Percentiles rank a stretch among this genome's conserved stretches.
phyloP scores from a whole-genome alignment of 352 stramenopile species.

The Blastocystis sp. region DNA sequence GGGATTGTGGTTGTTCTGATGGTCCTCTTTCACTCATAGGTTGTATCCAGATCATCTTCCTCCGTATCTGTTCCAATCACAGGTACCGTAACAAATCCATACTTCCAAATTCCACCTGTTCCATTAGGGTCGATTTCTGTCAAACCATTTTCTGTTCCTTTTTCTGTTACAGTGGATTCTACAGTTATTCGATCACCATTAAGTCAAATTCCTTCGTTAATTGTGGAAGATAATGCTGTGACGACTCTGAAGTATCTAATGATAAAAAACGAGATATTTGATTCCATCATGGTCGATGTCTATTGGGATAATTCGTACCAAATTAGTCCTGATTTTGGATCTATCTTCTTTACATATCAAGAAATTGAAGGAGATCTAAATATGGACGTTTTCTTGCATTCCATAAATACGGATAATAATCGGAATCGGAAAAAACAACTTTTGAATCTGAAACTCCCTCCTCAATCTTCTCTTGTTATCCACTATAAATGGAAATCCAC shows the following conservation, averaged over 20 bases:
- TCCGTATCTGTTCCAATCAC: not conserved
- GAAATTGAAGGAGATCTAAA: not conserved
- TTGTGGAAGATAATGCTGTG: not conserved
- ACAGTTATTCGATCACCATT: no score
- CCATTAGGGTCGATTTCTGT: not conserved
- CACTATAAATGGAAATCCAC: conserved; percentile 16
- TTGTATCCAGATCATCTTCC: not conserved
- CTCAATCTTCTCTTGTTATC: not conserved
- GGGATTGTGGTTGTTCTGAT: not conserved
- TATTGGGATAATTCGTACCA: conserved; percentile 42
- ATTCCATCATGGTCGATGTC: not conserved
- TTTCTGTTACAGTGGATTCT: conserved; percentile 22
- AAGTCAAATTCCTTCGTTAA: not conserved
- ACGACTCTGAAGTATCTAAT: not conserved
- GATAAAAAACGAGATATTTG: conserved; percentile 31
- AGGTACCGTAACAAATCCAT: not conserved
- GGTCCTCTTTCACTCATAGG: not conserved
- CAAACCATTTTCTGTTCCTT: not conserved
- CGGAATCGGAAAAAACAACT: not conserved
- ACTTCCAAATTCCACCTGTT: not conserved
- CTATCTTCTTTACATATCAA: not conserved
- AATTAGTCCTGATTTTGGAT: conserved; percentile 43
- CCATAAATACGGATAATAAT: not conserved
- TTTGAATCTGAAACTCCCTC: not conserved
- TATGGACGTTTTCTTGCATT: not conserved